A percentile compares a stretch with the other conserved stretches of the same genome.
Evolutionary conservation across 768 basidiomycete species (phyloP).

Genomic region (Pulveroboletus ravenelii): DNA sequence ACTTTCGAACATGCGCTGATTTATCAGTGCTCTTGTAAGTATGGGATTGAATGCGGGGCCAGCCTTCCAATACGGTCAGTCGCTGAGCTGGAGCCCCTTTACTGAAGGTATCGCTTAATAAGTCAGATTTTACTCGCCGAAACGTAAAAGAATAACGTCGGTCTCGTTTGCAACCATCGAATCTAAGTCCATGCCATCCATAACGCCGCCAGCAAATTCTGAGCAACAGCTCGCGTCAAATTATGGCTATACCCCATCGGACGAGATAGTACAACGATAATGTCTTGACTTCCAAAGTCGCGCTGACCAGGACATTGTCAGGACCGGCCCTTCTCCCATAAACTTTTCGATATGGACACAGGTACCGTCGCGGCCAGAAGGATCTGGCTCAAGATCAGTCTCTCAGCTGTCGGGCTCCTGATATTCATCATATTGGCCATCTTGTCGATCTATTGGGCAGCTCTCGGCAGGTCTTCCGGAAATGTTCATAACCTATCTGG

Average conservation of each 20-base stretch:
- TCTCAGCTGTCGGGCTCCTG: constrained; percentile 33
- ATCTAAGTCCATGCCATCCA: neutral
- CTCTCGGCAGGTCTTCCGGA: constrained; percentile 41
- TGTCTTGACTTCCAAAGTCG: neutral
- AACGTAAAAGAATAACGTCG: neutral
- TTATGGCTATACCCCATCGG: neutral
- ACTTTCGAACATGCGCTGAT: constrained; percentile 15
- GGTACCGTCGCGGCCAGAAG: constrained; percentile 31
- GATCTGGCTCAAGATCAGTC: constrained; percentile 39
- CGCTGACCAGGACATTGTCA: constrained; percentile 7
- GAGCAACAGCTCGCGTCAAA: constrained; percentile 1
- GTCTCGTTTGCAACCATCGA: neutral
- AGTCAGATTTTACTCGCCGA: neutral
- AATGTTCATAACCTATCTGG: constrained; percentile 42
- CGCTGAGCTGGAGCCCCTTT: neutral
- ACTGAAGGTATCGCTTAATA: constrained; percentile 16
- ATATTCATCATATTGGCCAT: constrained; percentile 44
- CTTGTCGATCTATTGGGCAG: constrained; percentile 59
- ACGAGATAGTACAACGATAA: constrained; percentile 8
- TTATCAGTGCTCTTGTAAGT: neutral
- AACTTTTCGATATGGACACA: constrained; percentile 25
- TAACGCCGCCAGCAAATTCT: constrained; percentile 1
- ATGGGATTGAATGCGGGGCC: neutral
- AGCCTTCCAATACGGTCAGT: neutral
- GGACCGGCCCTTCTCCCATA: constrained; percentile 29